Evolutionary conservation across 257 asterid species (phyloP), one percentile per base, ranked within the genome.

Genomic region (Solanum arcanum): DNA sequence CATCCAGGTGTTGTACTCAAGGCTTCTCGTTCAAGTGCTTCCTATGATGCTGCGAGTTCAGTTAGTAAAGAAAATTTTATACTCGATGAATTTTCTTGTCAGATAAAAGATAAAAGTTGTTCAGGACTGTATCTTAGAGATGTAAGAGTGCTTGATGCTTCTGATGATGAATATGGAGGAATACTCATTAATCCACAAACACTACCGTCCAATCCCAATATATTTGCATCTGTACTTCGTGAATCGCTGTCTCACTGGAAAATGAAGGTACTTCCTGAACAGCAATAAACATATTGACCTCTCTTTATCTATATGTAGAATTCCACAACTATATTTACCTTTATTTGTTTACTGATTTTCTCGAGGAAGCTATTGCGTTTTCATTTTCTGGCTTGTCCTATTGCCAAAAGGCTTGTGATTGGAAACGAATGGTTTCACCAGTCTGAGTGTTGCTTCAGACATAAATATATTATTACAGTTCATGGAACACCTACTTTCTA

Each of bases 101-200:
- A 83, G 87, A 87, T 93, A 81, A 89, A 90, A 86, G 92, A 93
- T 29, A 87, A 86, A 15, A 92, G 87, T 74, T 91, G 92, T 37
- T 88, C 92, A 3, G 92, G 89, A 68, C 78, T 85, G 41, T 59
- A 90, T 86, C 83, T 89, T 85, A 77, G 90, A 80, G 90, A 86
- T 25, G 85, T 80, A 39, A 88, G 86, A 86, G 87, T 95, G 14
- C 95, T 95, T 75, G 98, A 96, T 87, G 98, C 99, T 83, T 86
- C 68, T 89, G 97, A 96, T 87, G 99, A 96, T 85, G 95, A 89
- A 87, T 96, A 96, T 86, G 95, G 91, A 47, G 99, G 99, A 49
- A 94, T 96, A 68, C 87, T 93, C 47, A 90, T 96, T 59, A 90
- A 91, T 87, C 91, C 96, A 2, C 93, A 88, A 86, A 86, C 89